phyloP scores from a whole-genome alignment of 2,329 filamentous ascomycete species.

The Penicillium decumbens region DNA sequence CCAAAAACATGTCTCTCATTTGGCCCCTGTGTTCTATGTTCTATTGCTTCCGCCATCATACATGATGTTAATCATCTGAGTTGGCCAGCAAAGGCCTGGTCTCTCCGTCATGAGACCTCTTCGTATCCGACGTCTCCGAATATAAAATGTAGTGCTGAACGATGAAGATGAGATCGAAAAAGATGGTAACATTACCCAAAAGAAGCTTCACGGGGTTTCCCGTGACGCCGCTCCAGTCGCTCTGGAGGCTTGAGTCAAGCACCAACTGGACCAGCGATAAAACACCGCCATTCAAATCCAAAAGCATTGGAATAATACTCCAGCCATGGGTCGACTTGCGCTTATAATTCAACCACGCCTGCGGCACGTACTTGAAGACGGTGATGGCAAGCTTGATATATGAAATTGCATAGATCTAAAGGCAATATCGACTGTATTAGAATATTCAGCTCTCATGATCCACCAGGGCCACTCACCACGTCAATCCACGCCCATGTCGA shows the following conservation, averaged over 20 bases:
- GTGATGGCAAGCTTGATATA: slow-evolving; percentile 89
- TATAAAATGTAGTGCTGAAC: slow-evolving; percentile 85
- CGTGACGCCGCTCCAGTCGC: slow-evolving; percentile 83
- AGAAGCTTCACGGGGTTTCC: slow-evolving; percentile 90
- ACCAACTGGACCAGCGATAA: slow-evolving; percentile 76
- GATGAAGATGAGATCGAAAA: slow-evolving; percentile 84
- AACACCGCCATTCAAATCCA: slow-evolving; percentile 77
- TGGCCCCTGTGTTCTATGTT: slow-evolving; percentile 1
- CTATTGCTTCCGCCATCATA: neutral
- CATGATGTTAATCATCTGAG: slow-evolving; percentile 3
- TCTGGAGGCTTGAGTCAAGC: slow-evolving; percentile 78
- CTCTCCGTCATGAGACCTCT: slow-evolving; percentile 13
- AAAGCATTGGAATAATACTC: slow-evolving; percentile 76
- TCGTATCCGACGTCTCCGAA: slow-evolving; percentile 28
- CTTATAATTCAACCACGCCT: slow-evolving; percentile 75
- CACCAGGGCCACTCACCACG: slow-evolving; percentile 46
- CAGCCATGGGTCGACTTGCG: slow-evolving; percentile 83
- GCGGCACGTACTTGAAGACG: slow-evolving; percentile 87
- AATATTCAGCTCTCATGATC: neutral
- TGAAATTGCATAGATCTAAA: slow-evolving; percentile 62
- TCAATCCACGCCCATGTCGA: slow-evolving; percentile 60
- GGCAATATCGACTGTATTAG: slow-evolving; percentile 1
- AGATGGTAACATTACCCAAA: slow-evolving; percentile 76
- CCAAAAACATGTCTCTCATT: slow-evolving; percentile 15
- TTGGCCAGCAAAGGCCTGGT: slow-evolving; percentile 30